Evolutionary conservation across 495 filamentous ascomycete species (phyloP), one percentile per base, ranked within the genome.

Genomic region (Lentithecium fluviatile): DNA sequence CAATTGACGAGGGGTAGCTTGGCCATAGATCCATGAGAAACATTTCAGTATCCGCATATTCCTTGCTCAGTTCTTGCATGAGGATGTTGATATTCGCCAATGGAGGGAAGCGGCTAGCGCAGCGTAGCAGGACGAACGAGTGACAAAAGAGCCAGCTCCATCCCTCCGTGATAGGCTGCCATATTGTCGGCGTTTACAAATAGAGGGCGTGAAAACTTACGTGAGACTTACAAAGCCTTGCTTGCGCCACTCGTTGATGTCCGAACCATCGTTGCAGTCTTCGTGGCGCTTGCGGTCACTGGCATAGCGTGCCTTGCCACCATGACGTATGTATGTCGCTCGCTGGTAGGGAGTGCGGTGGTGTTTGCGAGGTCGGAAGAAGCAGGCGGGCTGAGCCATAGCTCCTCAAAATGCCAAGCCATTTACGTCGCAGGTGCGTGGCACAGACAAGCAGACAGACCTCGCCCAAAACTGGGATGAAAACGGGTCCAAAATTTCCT

Each of bases 101-200:
- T 11, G 26, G 52, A n/a, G 59, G 59, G 3, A 62, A 24, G 5
- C 17, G n/a, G 7, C 50, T 10, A 10, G 11, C n/a, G 21, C 50
- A 45, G 32, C 29, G 29, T 32, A 32, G 10, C 0, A 62, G 26
- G 5, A 29, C 17, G 12, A 49, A 24, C 26, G 42, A 37, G 36
- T 62, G 59, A 8, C 59, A 51, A 24, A 46, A 47, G 0, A 43
- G 1, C 59, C 59, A 62, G 52, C 59, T 62, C 59, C 59, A 62
- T 10, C 24, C 45, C 6, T 2, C 7, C 0, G 51, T 51, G 51
- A 62, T 62, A 0, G 52, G 24, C 59, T 61, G 17, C 5, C 15
- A 19, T 8, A 32, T 4, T 2, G 17, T 37, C 19, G 42, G 46
- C 7, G 13, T 19, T 25, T 2, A 34, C 6, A 21, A 32, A 38